These are phyloP conservation scores for Crassisporium funariophilum DNA, from an alignment of 768 basidiomycete species.

Conservation along the genomic window DNA sequence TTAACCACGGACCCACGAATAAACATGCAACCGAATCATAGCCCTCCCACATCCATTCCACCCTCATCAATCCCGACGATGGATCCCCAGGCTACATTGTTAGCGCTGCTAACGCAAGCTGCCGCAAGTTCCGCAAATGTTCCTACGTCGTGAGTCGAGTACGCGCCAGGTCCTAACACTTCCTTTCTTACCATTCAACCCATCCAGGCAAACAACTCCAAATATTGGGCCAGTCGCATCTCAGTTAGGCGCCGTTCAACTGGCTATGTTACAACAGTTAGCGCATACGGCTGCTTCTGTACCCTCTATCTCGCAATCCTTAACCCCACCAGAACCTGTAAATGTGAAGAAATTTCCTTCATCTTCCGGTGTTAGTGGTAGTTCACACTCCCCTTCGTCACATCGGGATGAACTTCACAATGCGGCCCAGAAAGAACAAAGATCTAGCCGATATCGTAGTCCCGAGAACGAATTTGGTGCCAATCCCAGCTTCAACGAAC, in stretches of 20 bases:
- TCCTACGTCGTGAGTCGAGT: constrained; percentile 40
- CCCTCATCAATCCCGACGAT: constrained; percentile 28
- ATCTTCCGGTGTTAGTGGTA: constrained; percentile 35
- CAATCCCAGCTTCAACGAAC: constrained; percentile 54
- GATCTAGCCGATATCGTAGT: constrained; percentile 50
- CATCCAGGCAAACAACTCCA: constrained; percentile 61
- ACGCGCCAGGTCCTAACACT: background rate
- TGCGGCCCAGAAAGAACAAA: constrained; percentile 39
- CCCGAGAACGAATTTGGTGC: constrained; percentile 51
- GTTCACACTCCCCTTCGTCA: constrained; percentile 36
- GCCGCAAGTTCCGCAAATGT: constrained; percentile 38
- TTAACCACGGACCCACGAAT: constrained; percentile 30
- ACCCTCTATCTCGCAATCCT: constrained; percentile 33
- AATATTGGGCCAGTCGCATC: constrained; percentile 44
- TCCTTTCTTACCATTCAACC: constrained; percentile 5
- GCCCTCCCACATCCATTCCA: constrained; percentile 18
- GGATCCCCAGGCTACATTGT: constrained; percentile 63
- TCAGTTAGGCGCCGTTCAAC: constrained; percentile 53
- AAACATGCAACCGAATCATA: constrained; percentile 26
- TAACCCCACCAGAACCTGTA: constrained; percentile 30
- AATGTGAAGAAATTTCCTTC: constrained; percentile 33
- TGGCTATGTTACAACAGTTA: constrained; percentile 78
- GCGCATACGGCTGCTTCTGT: constrained; percentile 56
- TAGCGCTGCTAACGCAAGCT: constrained; percentile 73
- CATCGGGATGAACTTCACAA: constrained; percentile 48